Evolutionary conservation across 176 grass and related monocot species (phyloP).

Genomic region (Phoenix dactylifera): DNA sequence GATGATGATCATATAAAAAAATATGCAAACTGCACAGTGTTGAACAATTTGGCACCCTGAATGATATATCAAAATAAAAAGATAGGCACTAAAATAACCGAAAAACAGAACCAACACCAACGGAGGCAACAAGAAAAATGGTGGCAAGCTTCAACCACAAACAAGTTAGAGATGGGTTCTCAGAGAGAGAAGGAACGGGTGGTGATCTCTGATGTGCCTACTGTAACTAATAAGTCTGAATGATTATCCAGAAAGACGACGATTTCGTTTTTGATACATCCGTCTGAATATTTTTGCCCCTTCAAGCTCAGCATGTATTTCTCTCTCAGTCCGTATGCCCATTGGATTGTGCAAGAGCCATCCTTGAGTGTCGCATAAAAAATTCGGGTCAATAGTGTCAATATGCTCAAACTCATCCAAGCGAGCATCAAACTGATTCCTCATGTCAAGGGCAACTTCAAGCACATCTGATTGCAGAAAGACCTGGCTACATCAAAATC

Average conservation of each 20-base stretch:
- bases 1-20: too few relatives aligned
- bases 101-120: too few relatives aligned
- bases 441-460: constrained; percentile 83
- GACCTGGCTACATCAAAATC: constrained; percentile 39
- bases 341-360: constrained; percentile 73
- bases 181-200: too few relatives aligned
- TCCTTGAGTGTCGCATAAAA: constrained; percentile 46
- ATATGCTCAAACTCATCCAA: constrained; percentile 53
- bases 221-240: too few relatives aligned
- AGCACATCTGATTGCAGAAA: constrained; percentile 84
- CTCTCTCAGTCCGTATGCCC: constrained; percentile 84
- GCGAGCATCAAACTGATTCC: constrained; percentile 56
- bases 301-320: constrained; percentile 84
- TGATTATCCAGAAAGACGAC: neutral
- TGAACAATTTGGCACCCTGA: too few relatives aligned
- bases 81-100: too few relatives aligned
- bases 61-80: too few relatives aligned
- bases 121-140: too few relatives aligned
- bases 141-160: too few relatives aligned
- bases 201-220: too few relatives aligned
- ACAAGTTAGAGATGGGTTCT: too few relatives aligned
- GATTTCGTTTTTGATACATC: constrained; percentile 69
- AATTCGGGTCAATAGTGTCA: constrained; percentile 34
- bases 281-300: constrained; percentile 78
- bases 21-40: too few relatives aligned